phyloP scores from a whole-genome alignment of 23 red algal species.

The Agarophyton chilense region DNA sequence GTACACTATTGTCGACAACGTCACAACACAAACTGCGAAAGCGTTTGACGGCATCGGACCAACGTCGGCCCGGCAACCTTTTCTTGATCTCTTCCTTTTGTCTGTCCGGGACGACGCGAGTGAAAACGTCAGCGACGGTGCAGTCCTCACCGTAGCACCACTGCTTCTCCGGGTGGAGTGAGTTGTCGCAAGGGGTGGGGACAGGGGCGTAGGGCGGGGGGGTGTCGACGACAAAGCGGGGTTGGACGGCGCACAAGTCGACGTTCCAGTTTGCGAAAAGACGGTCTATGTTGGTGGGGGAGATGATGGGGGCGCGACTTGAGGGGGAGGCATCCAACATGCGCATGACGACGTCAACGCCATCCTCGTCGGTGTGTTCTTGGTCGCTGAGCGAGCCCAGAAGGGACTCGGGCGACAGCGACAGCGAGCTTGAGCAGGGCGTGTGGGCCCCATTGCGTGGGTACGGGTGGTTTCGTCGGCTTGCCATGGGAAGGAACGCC shows the following conservation, averaged over 20 bases:
- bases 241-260: neutral
- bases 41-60: conserved; percentile 17
- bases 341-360: conserved; percentile 27
- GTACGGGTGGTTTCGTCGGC: neutral
- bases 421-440: too few relatives aligned
- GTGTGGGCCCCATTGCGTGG: neutral
- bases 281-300: neutral
- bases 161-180: neutral
- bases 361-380: conserved; percentile 6
- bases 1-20: neutral
- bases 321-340: conserved; percentile 22
- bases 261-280: neutral
- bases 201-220: neutral
- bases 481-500: neutral
- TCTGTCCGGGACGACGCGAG: conserved; percentile 23
- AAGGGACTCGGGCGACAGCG: neutral
- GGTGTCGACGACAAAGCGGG: neutral
- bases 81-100: conserved; percentile 24
- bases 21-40: conserved; percentile 10
- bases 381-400: conserved; percentile 16
- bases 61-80: conserved; percentile 7
- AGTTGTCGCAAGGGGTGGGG: neutral
- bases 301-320: neutral
- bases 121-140: conserved; percentile 29
- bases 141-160: conserved; percentile 42